Percentiles rank a stretch among this genome's conserved stretches.
Evolutionary conservation across 495 filamentous ascomycete species (phyloP).

Genomic region (Penicillium nucicola): DNA sequence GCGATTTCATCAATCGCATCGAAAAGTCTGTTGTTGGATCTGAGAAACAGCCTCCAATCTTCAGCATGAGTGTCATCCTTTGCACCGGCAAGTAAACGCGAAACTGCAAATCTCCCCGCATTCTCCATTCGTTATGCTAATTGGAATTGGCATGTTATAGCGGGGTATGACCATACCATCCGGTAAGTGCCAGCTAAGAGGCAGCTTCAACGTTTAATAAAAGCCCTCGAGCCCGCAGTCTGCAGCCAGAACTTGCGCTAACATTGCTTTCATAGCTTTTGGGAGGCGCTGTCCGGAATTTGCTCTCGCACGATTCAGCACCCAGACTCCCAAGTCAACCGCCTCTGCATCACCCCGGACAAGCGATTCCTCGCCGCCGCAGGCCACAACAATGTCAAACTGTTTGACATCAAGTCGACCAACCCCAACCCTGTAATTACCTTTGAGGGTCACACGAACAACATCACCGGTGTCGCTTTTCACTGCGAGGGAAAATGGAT

Average conservation of each 20-base stretch:
- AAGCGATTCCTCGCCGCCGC: slow-evolving; percentile 94
- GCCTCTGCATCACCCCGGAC: slow-evolving; percentile 96
- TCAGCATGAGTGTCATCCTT: slow-evolving; percentile 79
- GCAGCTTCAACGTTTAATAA: neutral
- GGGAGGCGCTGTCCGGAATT: slow-evolving; percentile 96
- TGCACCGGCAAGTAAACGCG: slow-evolving; percentile 66
- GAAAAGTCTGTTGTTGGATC: neutral
- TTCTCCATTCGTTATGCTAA: slow-evolving; percentile 27
- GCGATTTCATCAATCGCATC: no score
- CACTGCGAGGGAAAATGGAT: slow-evolving; percentile 99
- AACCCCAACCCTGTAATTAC: slow-evolving; percentile 88
- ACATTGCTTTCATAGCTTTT: slow-evolving; percentile 62
- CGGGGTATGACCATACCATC: slow-evolving; percentile 98
- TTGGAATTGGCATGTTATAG: slow-evolving; percentile 43
- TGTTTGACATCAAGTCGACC: slow-evolving; percentile 95
- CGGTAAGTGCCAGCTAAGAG: slow-evolving; percentile 55
- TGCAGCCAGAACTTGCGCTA: neutral
- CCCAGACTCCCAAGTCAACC: slow-evolving; percentile 96
- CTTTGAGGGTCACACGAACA: slow-evolving; percentile 93
- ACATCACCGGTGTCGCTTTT: slow-evolving; percentile 94
- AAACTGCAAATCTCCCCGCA: slow-evolving; percentile 17
- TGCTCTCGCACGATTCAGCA: slow-evolving; percentile 98
- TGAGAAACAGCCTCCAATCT: neutral
- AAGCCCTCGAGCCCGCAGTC: neutral
- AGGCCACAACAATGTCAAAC: slow-evolving; percentile 90